Percentiles rank a stretch among this genome's conserved stretches.
phyloP scores from a whole-genome alignment of 768 basidiomycete genomes.

The Gloeostereum incarnatum region DNA sequence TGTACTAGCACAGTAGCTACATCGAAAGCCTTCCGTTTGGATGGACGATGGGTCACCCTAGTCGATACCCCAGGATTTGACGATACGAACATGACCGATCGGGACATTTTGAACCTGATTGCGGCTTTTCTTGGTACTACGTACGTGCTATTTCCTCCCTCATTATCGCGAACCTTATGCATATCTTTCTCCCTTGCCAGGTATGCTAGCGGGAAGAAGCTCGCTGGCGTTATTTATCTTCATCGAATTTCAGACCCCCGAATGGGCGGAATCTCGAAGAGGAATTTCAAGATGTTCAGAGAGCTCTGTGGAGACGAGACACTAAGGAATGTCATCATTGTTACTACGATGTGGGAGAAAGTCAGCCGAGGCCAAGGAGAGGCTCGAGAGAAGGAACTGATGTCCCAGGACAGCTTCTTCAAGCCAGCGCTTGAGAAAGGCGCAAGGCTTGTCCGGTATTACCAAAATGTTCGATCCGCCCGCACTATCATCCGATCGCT shows the following conservation, averaged over 20 bases:
- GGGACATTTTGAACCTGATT: constrained; percentile 20
- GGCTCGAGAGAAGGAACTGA: too few relatives aligned
- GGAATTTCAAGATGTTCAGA: constrained; percentile 31
- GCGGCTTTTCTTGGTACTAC: not conserved
- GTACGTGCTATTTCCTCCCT: not conserved
- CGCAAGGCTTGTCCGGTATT: too few relatives aligned
- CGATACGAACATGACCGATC: constrained; percentile 10
- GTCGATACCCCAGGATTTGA: constrained; percentile 6
- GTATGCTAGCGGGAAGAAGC: constrained; percentile 13
- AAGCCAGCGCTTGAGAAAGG: too few relatives aligned
- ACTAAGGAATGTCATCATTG: too few relatives aligned
- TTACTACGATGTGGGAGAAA: too few relatives aligned
- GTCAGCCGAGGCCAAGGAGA: too few relatives aligned
- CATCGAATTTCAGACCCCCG: constrained; percentile 22
- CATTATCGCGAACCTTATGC: not conserved
- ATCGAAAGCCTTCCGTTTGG: too few relatives aligned
- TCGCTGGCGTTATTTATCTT: constrained; percentile 26
- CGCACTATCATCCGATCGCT: too few relatives aligned
- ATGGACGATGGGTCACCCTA: not conserved
- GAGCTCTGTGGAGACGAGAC: constrained; percentile 33
- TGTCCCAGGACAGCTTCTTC: too few relatives aligned
- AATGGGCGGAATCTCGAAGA: constrained; percentile 23
- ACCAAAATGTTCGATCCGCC: too few relatives aligned
- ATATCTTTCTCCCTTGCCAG: not conserved
- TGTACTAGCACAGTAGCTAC: too few relatives aligned